phyloP scores from a whole-genome alignment of 805 yeast species.

The Myxozyma monticola region DNA sequence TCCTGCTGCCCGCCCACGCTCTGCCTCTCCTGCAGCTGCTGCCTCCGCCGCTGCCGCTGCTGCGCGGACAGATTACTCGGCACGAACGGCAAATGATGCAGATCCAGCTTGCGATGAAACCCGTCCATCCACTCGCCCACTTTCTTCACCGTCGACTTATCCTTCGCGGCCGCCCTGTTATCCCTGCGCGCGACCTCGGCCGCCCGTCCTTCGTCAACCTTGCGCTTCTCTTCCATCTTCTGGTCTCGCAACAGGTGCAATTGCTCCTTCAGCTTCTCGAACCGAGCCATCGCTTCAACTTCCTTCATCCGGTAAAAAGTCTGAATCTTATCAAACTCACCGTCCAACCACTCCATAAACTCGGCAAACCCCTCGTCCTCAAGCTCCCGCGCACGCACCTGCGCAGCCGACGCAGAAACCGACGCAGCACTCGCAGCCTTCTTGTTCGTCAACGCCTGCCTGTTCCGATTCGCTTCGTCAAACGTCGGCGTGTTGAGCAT shows the following conservation, averaged over 20 bases:
- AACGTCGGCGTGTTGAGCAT: neutral
- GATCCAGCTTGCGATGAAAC: slow-evolving; percentile 21
- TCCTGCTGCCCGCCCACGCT: slow-evolving; percentile 10
- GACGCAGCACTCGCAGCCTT: neutral
- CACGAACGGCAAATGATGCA: slow-evolving; percentile 27
- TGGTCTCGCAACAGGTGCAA: slow-evolving; percentile 63
- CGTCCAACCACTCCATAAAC: slow-evolving; percentile 42
- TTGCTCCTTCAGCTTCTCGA: slow-evolving; percentile 75
- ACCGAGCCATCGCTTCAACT: slow-evolving; percentile 62
- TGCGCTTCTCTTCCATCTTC: slow-evolving; percentile 35
- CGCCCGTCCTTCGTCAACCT: neutral
- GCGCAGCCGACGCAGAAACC: slow-evolving; percentile 8
- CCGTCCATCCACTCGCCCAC: slow-evolving; percentile 6
- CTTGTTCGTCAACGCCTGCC: neutral
- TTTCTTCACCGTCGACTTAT: neutral
- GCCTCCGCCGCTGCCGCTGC: neutral
- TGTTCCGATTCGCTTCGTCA: neutral
- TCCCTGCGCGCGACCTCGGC: neutral
- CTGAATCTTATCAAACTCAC: slow-evolving; percentile 74
- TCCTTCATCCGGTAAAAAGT: slow-evolving; percentile 62
- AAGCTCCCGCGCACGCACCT: slow-evolving; percentile 2
- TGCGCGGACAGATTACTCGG: too few species aligned
- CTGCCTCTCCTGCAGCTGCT: neutral
- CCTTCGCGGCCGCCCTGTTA: neutral
- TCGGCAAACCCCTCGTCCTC: slow-evolving; percentile 42